phyloP scores from a whole-genome alignment of 768 basidiomycete species.

The Suillus spraguei region DNA sequence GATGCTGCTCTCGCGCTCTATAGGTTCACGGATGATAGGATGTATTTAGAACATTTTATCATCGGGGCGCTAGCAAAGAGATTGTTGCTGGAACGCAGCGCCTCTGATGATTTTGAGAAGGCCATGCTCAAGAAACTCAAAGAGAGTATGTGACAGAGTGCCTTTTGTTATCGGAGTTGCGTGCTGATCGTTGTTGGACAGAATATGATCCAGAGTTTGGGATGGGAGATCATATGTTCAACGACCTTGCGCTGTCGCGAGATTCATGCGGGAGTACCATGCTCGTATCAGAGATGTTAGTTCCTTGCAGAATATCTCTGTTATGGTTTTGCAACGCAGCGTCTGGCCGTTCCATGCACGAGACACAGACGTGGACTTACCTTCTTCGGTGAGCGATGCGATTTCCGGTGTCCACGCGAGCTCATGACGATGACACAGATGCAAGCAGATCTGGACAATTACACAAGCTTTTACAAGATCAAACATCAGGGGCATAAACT shows the following conservation, averaged over 20 bases:
- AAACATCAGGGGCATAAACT: conserved; percentile 79
- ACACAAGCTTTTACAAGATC: conserved; percentile 69
- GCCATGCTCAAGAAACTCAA: conserved; percentile 84
- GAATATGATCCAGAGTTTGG: conserved; percentile 96
- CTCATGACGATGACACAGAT: conserved; percentile 49
- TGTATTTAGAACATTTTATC: conserved; percentile 92
- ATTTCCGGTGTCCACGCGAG: conserved; percentile 6
- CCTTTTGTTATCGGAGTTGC: conserved; percentile 6
- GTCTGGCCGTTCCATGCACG: conserved; percentile 81
- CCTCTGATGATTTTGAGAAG: conserved; percentile 86
- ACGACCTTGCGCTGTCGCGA: conserved; percentile 76
- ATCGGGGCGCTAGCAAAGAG: conserved; percentile 88
- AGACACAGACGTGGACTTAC: conserved; percentile 53
- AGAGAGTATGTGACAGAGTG: conserved; percentile 57
- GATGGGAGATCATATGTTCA: conserved; percentile 95
- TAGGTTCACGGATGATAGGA: conserved; percentile 88
- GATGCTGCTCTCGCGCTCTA: conserved; percentile 75
- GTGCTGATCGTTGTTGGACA: conserved; percentile 35
- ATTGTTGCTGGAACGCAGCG: conserved; percentile 79
- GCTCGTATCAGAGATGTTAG: conserved; percentile 41
- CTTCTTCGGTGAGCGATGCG: conserved; percentile 45
- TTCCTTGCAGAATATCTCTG: conserved; percentile 55
- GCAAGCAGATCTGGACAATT: conserved; percentile 67
- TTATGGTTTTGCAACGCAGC: conserved; percentile 85
- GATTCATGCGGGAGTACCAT: conserved; percentile 74